Percentiles rank a stretch among this genome's conserved stretches.
These are phyloP conservation scores for Sporothrix inflata DNA, from an alignment of 2,329 filamentous ascomycete species.

Conservation along the genomic window DNA sequence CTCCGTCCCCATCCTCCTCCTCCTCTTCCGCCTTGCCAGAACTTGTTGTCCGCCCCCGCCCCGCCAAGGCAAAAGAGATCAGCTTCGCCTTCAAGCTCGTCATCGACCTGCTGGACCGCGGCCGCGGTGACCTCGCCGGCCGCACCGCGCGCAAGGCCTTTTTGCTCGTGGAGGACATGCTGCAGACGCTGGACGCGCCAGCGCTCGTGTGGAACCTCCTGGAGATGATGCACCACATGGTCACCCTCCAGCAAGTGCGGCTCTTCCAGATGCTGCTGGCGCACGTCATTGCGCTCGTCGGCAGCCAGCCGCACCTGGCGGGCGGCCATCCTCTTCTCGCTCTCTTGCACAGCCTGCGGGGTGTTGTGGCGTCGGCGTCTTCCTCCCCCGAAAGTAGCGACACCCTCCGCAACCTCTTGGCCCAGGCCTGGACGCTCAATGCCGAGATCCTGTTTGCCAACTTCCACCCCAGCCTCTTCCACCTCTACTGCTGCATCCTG, in stretches of 20 bases:
- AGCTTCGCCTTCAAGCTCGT: conserved; percentile 34
- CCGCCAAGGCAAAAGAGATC: conserved; percentile 25
- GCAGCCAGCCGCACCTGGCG: neutral
- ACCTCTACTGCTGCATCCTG: conserved; percentile 33
- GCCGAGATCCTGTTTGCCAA: conserved; percentile 32
- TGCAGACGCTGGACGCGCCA: conserved; percentile 30
- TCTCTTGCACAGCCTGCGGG: conserved; percentile 25
- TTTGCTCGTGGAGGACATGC: conserved; percentile 33
- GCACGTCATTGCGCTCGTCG: neutral
- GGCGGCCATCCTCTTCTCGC: neutral
- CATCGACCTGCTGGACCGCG: conserved; percentile 30
- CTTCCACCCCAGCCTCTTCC: conserved; percentile 29
- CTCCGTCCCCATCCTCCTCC: neutral
- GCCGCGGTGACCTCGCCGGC: conserved; percentile 34
- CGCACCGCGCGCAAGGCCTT: conserved; percentile 36
- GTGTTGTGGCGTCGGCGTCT: conserved; percentile 5
- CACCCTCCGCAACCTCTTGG: conserved; percentile 12
- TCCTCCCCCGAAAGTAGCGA: neutral
- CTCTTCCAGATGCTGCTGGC: conserved; percentile 21
- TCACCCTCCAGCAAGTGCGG: neutral
- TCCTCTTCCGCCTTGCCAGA: neutral
- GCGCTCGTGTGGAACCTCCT: conserved; percentile 11
- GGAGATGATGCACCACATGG: conserved; percentile 15
- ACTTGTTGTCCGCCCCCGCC: neutral
- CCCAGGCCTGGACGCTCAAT: conserved; percentile 34